Evolutionary conservation across 371 early-diverging fungal species (phyloP), one percentile per base, ranked within the genome.

Genomic region (Coemansia sp.): DNA sequence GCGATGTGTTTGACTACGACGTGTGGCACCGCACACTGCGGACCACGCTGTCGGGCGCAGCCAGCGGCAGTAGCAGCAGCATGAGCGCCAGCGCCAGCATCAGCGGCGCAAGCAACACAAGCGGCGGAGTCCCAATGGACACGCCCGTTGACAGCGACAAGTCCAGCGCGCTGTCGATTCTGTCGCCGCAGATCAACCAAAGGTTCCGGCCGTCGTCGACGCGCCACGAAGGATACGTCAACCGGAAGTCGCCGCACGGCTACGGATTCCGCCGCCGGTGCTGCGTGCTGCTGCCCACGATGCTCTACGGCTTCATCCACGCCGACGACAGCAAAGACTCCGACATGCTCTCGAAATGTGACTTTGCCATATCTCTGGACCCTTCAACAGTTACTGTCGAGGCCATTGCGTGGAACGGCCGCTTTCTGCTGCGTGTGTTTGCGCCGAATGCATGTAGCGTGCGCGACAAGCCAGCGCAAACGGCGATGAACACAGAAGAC

Each of bases 251-350:
- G 2, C 59, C 68, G 14, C 62, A 68, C 21, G 77, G 79, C 18
- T 79, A 75, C 54, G 79, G 79, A 11, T 69, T 76, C 54, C 79
- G 79, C 5, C 79, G 79, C 21, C 76, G 79, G 42, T 79, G 64
- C 63, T 70, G 68, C 39, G 71, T 79, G 21, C 64, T 79, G 18
- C 56, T 56, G 10, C 67, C 71, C 6, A 59, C 29, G 1, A 64
- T 52, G 16, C 68, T 75, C 14, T 75, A 63, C 21, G 76, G 76
- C 5, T 75, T 71, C 37, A 55, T 71, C 21, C 64, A 71, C 31
- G 71, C 71, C 5, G 57, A 71, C 52, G 62, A 61, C 51, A 71
- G 71, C 58, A 67, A 71, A 62, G 76, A 22, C 39, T 5, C 56
- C 11, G 57, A 67, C 6, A 59, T 76, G 24, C 34, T 64, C 14